phyloP scores from a whole-genome alignment of 441 rosid genomes.

The Populus hybrid region DNA sequence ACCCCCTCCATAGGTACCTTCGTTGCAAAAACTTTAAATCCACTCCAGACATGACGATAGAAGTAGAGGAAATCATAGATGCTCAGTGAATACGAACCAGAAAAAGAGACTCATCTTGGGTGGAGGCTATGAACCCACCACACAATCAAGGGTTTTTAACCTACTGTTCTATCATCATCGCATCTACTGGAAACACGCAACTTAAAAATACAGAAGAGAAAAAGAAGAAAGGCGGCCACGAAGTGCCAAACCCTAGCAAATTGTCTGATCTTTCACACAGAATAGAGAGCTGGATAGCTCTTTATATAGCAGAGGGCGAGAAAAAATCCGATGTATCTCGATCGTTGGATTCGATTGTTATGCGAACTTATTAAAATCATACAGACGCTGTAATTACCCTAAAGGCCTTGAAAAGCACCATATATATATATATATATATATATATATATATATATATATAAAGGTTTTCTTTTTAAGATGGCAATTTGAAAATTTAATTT shows the following conservation, averaged over 20 bases:
- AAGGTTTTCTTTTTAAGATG: no score
- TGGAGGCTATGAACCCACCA: constrained; percentile 15
- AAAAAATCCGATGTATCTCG: background rate
- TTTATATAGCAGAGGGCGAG: background rate
- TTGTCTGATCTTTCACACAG: background rate
- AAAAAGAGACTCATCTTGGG: constrained; percentile 42
- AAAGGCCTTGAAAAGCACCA: no score
- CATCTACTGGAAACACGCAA: constrained; percentile 26
- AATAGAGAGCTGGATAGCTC: background rate
- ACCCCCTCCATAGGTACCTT: constrained; percentile 84
- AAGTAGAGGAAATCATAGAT: constrained; percentile 12
- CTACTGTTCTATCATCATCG: constrained; percentile 48
- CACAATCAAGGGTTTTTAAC: constrained; percentile 33
- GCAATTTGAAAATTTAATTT: no score
- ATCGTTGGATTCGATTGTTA: background rate
- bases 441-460: no score
- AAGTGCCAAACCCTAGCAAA: background rate
- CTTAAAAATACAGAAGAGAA: accelerated
- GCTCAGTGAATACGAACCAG: constrained; percentile 96
- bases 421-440: no score
- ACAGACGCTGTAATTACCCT: no score
- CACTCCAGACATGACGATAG: background rate
- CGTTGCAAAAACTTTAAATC: constrained; percentile 22
- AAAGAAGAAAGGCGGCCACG: background rate
- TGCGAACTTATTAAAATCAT: background rate